Base-by-base conservation (phyloP, 345 rosid genomes). In the Eucalyptus pauciflora region DNA sequence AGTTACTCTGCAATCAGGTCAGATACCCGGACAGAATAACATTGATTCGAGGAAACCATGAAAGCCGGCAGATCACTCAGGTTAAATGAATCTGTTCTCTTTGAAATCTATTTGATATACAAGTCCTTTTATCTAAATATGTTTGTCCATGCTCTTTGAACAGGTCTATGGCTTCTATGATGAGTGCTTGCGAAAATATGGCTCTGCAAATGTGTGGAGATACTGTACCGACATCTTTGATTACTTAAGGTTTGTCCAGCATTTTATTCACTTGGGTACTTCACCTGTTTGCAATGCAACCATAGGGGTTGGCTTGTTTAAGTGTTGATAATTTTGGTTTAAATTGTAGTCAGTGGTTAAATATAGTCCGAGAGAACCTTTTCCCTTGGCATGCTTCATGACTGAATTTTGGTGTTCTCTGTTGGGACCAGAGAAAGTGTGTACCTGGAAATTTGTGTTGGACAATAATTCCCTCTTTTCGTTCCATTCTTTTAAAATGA, bases 91-190 rank as follows among this genome's bases (percentile, higher is more conserved):
- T 88, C 88, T 10, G 25, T 88, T 69, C 54, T 69, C 43, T 87
- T 50, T 88, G 86, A 87, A 87, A 76, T 76, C 48, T 22, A 76
- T 76, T 37, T 37, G 48, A 76, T 71, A 76, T 3, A 76, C 27
- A 4, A 76, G 83, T 76, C 83, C 46, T 76, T 56, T 76, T 88
- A 88, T 76, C 86, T 86, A 52, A 76, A 76, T 37, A 41, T 76
- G 48, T 37, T 41, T 76, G 4, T 76, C 83, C 48, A 76, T 76
- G 48, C 83, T 76, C 27, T 76, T 76, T 76, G 52, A 10, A 79
- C 94, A 97, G 99, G 99, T 97, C 86, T 98, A 97, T 91, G 99
- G 99, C 87, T 98, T 98, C 91, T 98, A 97, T 92, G 99, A 98
- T 25, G 99, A 98, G 90, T 97, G 99, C 93, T 89, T 98, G 81